Percentiles rank a stretch among this genome's conserved stretches.
Evolutionary conservation across 495 filamentous ascomycete species (phyloP).

Genomic region (Penicillium antarcticum): DNA sequence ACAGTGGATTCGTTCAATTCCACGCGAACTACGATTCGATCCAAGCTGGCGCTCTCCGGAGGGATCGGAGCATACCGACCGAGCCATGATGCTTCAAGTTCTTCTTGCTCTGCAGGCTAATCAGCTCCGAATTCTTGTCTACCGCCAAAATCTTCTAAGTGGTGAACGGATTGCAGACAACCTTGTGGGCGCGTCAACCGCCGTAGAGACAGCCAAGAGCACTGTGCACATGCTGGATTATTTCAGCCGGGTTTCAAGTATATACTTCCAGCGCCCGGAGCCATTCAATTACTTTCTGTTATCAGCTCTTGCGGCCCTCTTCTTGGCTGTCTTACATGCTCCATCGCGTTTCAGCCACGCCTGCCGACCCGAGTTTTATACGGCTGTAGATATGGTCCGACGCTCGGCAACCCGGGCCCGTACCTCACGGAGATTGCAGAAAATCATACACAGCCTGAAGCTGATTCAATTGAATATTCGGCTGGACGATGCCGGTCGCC

Average conservation of each 20-base stretch:
- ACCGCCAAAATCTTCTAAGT: conserved; percentile 72
- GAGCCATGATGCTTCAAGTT: conserved; percentile 41
- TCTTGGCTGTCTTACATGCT: conserved; percentile 75
- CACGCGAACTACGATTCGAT: conserved; percentile 55
- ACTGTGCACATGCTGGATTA: conserved; percentile 69
- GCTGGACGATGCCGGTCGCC: conserved; percentile 5
- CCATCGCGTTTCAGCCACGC: conserved; percentile 65
- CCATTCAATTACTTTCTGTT: conserved; percentile 85
- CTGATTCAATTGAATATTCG: conserved; percentile 27
- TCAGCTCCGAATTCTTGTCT: conserved; percentile 76
- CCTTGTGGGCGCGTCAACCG: conserved; percentile 58
- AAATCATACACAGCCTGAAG: conserved; percentile 39
- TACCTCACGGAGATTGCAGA: conserved; percentile 36
- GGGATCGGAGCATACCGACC: conserved; percentile 29
- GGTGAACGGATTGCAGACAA: conserved; percentile 68
- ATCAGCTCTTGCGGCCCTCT: conserved; percentile 72
- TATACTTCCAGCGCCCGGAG: conserved; percentile 73
- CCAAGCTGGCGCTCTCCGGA: conserved; percentile 25
- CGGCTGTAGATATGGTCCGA: conserved; percentile 74
- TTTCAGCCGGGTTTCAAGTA: conserved; percentile 66
- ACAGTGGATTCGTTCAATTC: conserved; percentile 66
- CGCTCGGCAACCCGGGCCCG: conserved; percentile 45
- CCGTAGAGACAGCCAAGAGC: conserved; percentile 72
- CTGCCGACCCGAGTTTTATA: conserved; percentile 75
- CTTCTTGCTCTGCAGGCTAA: conserved; percentile 66